A percentile compares a stretch with the other conserved stretches of the same genome.
phyloP scores from a whole-genome alignment of 2,329 filamentous ascomycete genomes.

The Coniella vitis region DNA sequence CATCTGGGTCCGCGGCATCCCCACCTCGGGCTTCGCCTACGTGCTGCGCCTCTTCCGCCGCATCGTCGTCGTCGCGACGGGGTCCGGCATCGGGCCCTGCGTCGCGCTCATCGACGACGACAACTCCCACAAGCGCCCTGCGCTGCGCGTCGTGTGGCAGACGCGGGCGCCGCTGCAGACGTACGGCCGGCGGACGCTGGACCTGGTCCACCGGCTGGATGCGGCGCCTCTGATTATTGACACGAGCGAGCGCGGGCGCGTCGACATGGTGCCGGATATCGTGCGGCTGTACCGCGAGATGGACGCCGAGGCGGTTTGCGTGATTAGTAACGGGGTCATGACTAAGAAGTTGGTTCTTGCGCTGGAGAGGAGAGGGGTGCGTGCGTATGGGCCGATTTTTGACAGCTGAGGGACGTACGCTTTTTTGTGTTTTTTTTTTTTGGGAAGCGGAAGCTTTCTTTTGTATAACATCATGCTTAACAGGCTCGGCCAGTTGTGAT shows the following conservation, averaged over 20 bases:
- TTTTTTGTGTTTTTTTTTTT: not conserved
- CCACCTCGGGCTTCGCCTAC: slow-evolving; percentile 51
- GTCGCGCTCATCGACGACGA: slow-evolving; percentile 39
- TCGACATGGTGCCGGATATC: slow-evolving; percentile 25
- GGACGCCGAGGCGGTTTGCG: slow-evolving; percentile 27
- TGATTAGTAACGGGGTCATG: slow-evolving; percentile 28
- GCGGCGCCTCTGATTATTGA: slow-evolving; percentile 27
- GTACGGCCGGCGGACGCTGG: slow-evolving; percentile 25
- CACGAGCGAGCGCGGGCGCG: slow-evolving; percentile 23
- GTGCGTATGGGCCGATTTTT: slow-evolving; percentile 30
- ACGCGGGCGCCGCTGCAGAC: slow-evolving; percentile 27
- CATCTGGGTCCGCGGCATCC: slow-evolving; percentile 55
- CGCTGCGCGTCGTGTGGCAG: slow-evolving; percentile 30
- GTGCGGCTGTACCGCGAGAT: slow-evolving; percentile 21
- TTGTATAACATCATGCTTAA: no score
- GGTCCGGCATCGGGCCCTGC: slow-evolving; percentile 57
- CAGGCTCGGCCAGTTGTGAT: no score
- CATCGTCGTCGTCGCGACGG: slow-evolving; percentile 54
- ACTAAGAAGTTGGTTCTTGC: slow-evolving; percentile 26
- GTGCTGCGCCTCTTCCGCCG: slow-evolving; percentile 49
- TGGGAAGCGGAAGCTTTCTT: not conserved
- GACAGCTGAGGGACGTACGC: slow-evolving; percentile 21
- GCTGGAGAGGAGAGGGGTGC: slow-evolving; percentile 26
- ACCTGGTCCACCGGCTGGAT: slow-evolving; percentile 23
- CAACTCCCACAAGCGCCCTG: slow-evolving; percentile 21